phyloP scores from a whole-genome alignment of 1,284 basidiomycete species.

The Hypsizygus ulmarius region DNA sequence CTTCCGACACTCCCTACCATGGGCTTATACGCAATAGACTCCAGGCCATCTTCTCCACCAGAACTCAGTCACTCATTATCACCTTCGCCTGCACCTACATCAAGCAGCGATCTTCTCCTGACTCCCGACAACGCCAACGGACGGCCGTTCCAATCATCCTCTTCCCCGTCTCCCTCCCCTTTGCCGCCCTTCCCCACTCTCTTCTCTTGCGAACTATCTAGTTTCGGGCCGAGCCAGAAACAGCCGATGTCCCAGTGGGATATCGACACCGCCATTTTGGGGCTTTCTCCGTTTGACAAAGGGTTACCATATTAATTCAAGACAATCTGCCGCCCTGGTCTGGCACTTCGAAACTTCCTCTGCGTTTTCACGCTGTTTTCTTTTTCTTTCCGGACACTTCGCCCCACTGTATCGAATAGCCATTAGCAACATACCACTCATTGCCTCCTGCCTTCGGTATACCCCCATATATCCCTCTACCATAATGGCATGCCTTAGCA shows the following conservation, averaged over 20 bases:
- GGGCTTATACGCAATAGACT: slow-evolving; percentile 12
- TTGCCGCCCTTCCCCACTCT: slow-evolving; percentile 6
- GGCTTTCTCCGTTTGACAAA: background rate
- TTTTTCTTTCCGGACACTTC: background rate
- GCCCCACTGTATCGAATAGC: slow-evolving; percentile 13
- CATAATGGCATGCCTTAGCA: no score
- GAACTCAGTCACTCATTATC: slow-evolving; percentile 17
- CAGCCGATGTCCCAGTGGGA: slow-evolving; percentile 12
- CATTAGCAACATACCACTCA: background rate
- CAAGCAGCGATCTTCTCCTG: slow-evolving; percentile 4
- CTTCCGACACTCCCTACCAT: slow-evolving; percentile 3
- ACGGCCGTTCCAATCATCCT: slow-evolving; percentile 4
- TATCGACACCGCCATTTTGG: slow-evolving; percentile 13
- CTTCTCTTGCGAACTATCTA: slow-evolving; percentile 4
- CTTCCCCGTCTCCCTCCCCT: slow-evolving; percentile 6
- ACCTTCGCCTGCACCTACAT: slow-evolving; percentile 20
- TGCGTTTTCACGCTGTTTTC: background rate
- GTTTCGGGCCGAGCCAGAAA: slow-evolving; percentile 2
- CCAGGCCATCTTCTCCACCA: slow-evolving; percentile 7
- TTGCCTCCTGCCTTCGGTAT: background rate
- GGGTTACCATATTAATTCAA: background rate
- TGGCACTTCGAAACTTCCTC: slow-evolving; percentile 8
- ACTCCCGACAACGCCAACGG: slow-evolving; percentile 1
- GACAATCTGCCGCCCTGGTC: slow-evolving; percentile 4
- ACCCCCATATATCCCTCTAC: no score